A percentile compares a stretch with the other conserved stretches of the same genome.
Conservation (phyloP, 345 rosid species). For the Salix arbutifolia region DNA sequence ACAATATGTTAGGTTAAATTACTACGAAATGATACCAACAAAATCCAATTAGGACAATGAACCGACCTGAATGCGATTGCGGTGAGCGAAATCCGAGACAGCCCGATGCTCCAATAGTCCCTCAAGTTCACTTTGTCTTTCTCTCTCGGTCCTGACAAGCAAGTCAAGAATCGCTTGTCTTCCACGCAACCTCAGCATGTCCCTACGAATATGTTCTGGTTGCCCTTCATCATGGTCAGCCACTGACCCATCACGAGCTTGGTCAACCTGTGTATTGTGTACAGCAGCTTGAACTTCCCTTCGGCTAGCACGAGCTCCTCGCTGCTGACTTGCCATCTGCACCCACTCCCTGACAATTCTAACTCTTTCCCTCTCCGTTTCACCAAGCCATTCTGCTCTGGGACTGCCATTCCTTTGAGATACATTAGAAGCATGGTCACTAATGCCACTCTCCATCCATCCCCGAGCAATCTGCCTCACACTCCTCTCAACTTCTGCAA, state of each 20-base stretch:
- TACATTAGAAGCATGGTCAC: slow-evolving; percentile 58
- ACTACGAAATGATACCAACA: not conserved
- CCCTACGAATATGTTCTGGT: slow-evolving; percentile 67
- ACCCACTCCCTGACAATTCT: slow-evolving; percentile 96
- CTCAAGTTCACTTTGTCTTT: slow-evolving; percentile 86
- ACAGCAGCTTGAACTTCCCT: slow-evolving; percentile 56
- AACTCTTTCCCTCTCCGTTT: slow-evolving; percentile 96
- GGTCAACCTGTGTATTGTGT: slow-evolving; percentile 45
- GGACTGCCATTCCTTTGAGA: slow-evolving; percentile 58
- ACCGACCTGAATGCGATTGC: slow-evolving; percentile 93
- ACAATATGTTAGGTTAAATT: slow-evolving; percentile 1
- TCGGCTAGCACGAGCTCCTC: slow-evolving; percentile 54
- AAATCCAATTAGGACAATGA: not conserved
- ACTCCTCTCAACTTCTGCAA: slow-evolving; percentile 90
- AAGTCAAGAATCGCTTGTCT: slow-evolving; percentile 86
- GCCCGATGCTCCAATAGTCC: slow-evolving; percentile 92
- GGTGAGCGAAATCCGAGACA: slow-evolving; percentile 98
- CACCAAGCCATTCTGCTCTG: slow-evolving; percentile 94
- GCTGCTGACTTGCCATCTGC: slow-evolving; percentile 94
- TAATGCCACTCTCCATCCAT: slow-evolving; percentile 83
- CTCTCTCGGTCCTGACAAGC: slow-evolving; percentile 83
- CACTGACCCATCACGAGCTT: slow-evolving; percentile 48
- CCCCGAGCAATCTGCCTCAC: slow-evolving; percentile 92
- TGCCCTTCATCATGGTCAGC: slow-evolving; percentile 64
- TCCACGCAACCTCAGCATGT: slow-evolving; percentile 81